phyloP scores from a whole-genome alignment of 345 rosid species.

The Eucalyptus pauciflora region DNA sequence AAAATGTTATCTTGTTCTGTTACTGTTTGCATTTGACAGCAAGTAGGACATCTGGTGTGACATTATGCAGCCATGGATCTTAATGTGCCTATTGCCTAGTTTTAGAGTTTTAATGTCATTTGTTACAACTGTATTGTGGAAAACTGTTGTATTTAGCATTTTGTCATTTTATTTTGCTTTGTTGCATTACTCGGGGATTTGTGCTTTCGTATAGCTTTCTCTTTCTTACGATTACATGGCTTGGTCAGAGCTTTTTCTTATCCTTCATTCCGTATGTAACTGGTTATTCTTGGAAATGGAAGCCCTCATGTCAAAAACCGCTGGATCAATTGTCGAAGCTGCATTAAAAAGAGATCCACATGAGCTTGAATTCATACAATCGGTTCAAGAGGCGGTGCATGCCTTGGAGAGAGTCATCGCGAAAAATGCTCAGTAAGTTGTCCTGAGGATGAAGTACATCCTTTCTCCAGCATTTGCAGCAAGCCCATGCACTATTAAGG shows the following conservation, averaged over 20 bases:
- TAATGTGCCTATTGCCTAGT: not conserved
- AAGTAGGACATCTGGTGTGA: not conserved
- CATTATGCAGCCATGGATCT: not conserved
- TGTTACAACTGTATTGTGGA: not conserved
- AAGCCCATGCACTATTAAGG: not conserved
- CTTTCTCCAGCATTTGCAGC: conserved; percentile 5
- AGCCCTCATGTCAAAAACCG: conserved; percentile 99
- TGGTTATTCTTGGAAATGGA: conserved; percentile 24
- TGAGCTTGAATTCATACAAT: conserved; percentile 88
- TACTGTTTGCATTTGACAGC: not conserved
- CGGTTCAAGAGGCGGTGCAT: conserved; percentile 92
- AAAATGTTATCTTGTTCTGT: not conserved
- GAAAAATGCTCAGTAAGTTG: conserved; percentile 89
- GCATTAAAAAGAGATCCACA: conserved; percentile 91
- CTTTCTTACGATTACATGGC: not conserved
- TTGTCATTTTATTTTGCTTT: not conserved
- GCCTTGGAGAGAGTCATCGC: conserved; percentile 98
- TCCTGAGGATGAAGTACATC: not conserved
- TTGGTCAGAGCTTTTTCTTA: not conserved
- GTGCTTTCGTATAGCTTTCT: not conserved
- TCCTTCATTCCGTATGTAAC: not conserved
- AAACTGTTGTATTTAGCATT: not conserved
- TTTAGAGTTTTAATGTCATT: not conserved
- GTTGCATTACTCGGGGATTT: not conserved
- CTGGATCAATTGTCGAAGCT: conserved; percentile 94